Conservation (phyloP, 108 stramenopile species). For the Conticribra weissflogii region DNA sequence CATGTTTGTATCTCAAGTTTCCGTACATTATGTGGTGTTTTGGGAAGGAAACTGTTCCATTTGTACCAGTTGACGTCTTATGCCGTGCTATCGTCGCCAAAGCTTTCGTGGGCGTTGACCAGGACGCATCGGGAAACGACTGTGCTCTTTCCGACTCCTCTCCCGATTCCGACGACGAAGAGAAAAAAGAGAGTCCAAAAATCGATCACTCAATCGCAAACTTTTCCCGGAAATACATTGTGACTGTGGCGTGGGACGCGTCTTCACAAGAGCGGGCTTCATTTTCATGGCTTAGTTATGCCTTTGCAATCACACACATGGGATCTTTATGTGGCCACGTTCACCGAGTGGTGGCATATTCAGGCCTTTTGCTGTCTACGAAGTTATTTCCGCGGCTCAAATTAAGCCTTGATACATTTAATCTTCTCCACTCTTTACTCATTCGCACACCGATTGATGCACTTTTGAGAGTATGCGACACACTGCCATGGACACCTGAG, state of each 20-base stretch:
- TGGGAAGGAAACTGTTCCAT: constrained; percentile 62
- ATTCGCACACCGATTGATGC: constrained; percentile 56
- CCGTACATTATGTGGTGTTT: constrained; percentile 86
- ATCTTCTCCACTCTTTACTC: constrained; percentile 51
- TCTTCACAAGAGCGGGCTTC: constrained; percentile 45
- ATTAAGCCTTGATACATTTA: constrained; percentile 42
- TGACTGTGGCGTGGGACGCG: constrained; percentile 74
- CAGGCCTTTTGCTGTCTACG: constrained; percentile 62
- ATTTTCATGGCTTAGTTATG: constrained; percentile 81
- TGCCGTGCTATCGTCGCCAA: constrained; percentile 63
- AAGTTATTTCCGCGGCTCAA: constrained; percentile 56
- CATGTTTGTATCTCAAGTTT: constrained; percentile 70
- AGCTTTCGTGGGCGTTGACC: constrained; percentile 46
- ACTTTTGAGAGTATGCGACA: constrained; percentile 28
- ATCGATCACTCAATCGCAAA: constrained; percentile 20
- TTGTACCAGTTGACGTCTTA: constrained; percentile 86
- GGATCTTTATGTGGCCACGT: constrained; percentile 74
- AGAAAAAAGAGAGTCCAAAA: constrained; percentile 43
- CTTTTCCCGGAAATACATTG: constrained; percentile 30
- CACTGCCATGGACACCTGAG: constrained; percentile 21
- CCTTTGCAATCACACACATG: constrained; percentile 68
- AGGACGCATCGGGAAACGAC: background rate
- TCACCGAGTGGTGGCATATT: constrained; percentile 60
- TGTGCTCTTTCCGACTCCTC: background rate
- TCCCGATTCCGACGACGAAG: constrained; percentile 14